Base-by-base conservation (phyloP, 371 early-diverging fungal genomes). In the Circinella umbellata region DNA sequence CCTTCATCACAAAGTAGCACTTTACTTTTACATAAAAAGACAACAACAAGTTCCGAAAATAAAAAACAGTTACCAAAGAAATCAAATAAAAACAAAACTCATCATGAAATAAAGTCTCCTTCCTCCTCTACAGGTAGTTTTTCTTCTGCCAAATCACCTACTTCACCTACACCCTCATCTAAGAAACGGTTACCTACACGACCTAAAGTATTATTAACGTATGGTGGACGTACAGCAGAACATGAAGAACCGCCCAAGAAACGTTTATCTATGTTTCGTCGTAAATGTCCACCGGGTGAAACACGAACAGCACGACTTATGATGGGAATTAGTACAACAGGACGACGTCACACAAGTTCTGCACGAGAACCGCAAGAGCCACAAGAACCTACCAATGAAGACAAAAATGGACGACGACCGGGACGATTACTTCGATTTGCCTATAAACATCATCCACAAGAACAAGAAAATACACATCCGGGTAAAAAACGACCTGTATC, bases 301-400 rank as follows among this genome's bases (percentile, higher is more conserved):
- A 73, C 73, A 35, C 75, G 83, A 8, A 82, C 83, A 11, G 79
- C 79, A 17, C 72, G 83, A 51, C 64, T 82, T 35, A 80, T 77
- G 77, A 76, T 80, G 79, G 83, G 83, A 0, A 71, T 82, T 9
- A 82, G 83, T 38, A 77, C 83, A 8, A 73, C 67, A 53, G 76
- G 75, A 0, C 70, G 78, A 42, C 69, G 74, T 36, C 73, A 77
- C 37, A n/a, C n/a, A n/a, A 65, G 75, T 11, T 71, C 48, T 37
- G 62, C 60, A 55, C 51, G 64, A 49, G 64, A 69, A 63, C 75
- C 71, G 47, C 64, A 67, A 55, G 65, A 48, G 64, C 46, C 53
- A 27, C 57, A 48, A 51, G 65, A 35, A 14, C n/a, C n/a, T n/a
- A n/a, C n/a, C n/a, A n/a, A n/a, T n/a, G n/a, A n/a, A n/a, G n/a